Evolutionary conservation across 306 rosid genomes (phyloP).

Genomic region (Abrus pulchellus): DNA sequence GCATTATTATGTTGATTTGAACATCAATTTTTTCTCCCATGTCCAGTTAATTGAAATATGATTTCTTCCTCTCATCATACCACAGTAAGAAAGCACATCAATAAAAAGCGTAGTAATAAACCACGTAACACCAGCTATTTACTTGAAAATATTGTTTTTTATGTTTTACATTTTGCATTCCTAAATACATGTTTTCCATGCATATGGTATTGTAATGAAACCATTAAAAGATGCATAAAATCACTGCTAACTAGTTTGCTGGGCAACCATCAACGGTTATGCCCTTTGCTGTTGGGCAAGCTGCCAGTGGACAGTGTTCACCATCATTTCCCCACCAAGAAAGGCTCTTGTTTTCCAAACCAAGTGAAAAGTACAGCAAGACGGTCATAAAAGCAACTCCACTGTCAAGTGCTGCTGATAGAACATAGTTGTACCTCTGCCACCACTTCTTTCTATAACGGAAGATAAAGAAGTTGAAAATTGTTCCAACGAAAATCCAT

Average conservation of each 20-base stretch:
- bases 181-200: constrained; percentile 10
- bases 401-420: constrained; percentile 86
- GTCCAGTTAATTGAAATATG: neutral
- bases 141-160: neutral
- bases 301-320: constrained; percentile 77
- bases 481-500: constrained; percentile 74
- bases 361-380: constrained; percentile 63
- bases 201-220: neutral
- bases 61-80: neutral
- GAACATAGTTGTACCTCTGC: constrained; percentile 90
- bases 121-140: constrained; percentile 32
- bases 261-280: constrained; percentile 66
- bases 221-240: constrained; percentile 13
- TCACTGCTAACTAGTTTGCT: constrained; percentile 16
- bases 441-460: constrained; percentile 86
- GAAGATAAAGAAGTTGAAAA: constrained; percentile 81
- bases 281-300: constrained; percentile 83
- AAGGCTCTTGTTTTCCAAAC: constrained; percentile 62
- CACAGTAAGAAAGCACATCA: neutral
- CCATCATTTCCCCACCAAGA: constrained; percentile 82
- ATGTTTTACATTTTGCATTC: constrained; percentile 30
- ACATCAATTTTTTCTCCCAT: neutral
- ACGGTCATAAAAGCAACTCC: constrained; percentile 92
- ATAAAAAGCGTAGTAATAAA: neutral
- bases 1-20: neutral